These are phyloP conservation scores for Pleurotus sapidus DNA, from an alignment of 768 basidiomycete genomes.

Conservation along the genomic window DNA sequence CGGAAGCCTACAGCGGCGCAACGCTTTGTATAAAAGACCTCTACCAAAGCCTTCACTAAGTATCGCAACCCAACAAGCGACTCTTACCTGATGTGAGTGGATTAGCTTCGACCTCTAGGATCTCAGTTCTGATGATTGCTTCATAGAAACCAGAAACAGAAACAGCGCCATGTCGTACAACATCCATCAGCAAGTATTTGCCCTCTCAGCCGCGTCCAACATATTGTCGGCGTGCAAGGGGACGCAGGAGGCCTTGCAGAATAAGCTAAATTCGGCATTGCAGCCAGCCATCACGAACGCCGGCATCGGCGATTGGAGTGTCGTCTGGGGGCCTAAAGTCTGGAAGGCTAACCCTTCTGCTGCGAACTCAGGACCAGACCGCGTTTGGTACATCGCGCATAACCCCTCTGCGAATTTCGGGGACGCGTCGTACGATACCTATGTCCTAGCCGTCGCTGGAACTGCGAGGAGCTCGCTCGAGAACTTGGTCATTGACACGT, in stretches of 20 bases:
- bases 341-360: background rate
- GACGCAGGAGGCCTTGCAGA: background rate
- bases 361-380: background rate
- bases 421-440: background rate
- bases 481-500: background rate
- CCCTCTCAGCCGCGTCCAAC: background rate
- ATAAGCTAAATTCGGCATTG: background rate
- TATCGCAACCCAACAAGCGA: no score
- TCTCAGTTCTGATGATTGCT: no score
- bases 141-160: no score
- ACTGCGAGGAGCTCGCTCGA: background rate
- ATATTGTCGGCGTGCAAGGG: background rate
- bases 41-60: no score
- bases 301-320: slow-evolving; percentile 1
- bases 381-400: background rate
- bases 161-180: background rate
- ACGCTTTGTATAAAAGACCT: no score
- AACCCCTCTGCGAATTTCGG: slow-evolving; percentile 1
- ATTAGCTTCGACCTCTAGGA: no score
- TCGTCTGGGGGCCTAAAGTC: background rate
- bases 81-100: no score
- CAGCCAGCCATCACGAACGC: background rate
- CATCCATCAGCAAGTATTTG: slow-evolving; percentile 1
- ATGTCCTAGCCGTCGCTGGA: slow-evolving; percentile 4
- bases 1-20: no score